These are phyloP conservation scores for Picochlorum sp. DNA, from an alignment of 139 green algal genomes.

Conservation along the genomic window DNA sequence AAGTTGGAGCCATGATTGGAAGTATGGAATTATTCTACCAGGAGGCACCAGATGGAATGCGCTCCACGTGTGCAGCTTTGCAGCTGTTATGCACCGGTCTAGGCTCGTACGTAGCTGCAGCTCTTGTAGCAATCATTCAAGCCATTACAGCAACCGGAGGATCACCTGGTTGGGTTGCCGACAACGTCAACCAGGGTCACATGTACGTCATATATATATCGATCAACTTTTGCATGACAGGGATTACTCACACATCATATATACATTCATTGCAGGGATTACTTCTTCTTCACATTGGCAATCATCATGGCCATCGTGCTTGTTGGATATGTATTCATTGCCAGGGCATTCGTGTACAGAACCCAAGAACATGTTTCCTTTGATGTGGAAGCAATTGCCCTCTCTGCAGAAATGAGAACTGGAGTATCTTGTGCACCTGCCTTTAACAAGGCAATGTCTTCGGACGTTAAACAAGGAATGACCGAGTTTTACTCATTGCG, in stretches of 20 bases:
- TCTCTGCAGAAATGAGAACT: not conserved
- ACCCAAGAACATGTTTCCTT: conserved; percentile 8
- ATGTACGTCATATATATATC: not conserved
- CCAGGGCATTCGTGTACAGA: conserved; percentile 11
- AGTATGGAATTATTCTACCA: conserved; percentile 40
- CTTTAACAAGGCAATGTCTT: not conserved
- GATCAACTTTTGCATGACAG: conserved; percentile 11
- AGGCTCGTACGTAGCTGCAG: conserved; percentile 26
- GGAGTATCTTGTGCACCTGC: not conserved
- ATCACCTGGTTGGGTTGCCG: conserved; percentile 1
- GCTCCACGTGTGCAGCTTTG: conserved; percentile 25
- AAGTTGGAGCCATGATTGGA: conserved; percentile 34
- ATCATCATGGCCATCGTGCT: conserved; percentile 5
- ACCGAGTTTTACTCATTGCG: not conserved
- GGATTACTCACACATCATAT: too few species aligned
- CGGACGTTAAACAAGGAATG: not conserved
- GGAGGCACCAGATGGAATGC: conserved; percentile 35
- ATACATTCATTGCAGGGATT: not conserved
- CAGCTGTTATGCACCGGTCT: conserved; percentile 22
- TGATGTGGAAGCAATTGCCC: conserved; percentile 10
- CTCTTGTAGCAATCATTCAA: conserved; percentile 20
- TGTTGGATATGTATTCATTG: conserved; percentile 12
- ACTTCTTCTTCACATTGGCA: conserved; percentile 7
- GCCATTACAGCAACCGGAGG: not conserved
- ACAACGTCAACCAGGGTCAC: conserved; percentile 31